Percentiles rank a stretch among this genome's conserved stretches.
Evolutionary conservation across 441 rosid species (phyloP).

Genomic region (Geranium incanum): DNA sequence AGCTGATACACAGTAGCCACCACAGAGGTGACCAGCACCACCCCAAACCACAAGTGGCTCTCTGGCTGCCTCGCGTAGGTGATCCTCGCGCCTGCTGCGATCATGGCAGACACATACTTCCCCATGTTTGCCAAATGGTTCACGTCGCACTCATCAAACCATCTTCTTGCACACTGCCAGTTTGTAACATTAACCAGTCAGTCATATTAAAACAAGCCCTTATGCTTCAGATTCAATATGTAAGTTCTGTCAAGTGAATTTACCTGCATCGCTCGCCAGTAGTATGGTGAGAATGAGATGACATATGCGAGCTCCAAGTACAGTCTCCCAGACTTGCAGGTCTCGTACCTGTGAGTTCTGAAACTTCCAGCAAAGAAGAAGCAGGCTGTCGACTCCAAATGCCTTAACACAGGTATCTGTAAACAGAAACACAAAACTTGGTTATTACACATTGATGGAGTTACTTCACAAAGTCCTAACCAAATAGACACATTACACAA

Average conservation of each 20-base stretch:
- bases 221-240: neutral
- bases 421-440: slow-evolving; percentile 5
- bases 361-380: slow-evolving; percentile 75
- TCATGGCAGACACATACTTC: slow-evolving; percentile 92
- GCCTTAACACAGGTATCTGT: slow-evolving; percentile 84
- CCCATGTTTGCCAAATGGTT: slow-evolving; percentile 89
- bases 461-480: neutral
- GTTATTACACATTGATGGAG: neutral
- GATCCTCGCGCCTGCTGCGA: slow-evolving; percentile 82
- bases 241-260: neutral
- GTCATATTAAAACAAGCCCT: too few relatives aligned
- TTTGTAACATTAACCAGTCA: neutral
- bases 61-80: slow-evolving; percentile 50
- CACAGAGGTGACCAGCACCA: slow-evolving; percentile 59
- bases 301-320: slow-evolving; percentile 69
- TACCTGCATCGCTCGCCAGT: slow-evolving; percentile 99
- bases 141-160: slow-evolving; percentile 71
- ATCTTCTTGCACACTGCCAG: slow-evolving; percentile 77
- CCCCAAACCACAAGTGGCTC: slow-evolving; percentile 44
- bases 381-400: slow-evolving; percentile 78
- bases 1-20: slow-evolving; percentile 73
- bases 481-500: neutral
- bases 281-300: slow-evolving; percentile 82
- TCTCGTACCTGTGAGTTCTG: slow-evolving; percentile 55
- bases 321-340: slow-evolving; percentile 61